Evolutionary conservation across 345 rosid species (phyloP).

Genomic region (Rhizophora apiculata): DNA sequence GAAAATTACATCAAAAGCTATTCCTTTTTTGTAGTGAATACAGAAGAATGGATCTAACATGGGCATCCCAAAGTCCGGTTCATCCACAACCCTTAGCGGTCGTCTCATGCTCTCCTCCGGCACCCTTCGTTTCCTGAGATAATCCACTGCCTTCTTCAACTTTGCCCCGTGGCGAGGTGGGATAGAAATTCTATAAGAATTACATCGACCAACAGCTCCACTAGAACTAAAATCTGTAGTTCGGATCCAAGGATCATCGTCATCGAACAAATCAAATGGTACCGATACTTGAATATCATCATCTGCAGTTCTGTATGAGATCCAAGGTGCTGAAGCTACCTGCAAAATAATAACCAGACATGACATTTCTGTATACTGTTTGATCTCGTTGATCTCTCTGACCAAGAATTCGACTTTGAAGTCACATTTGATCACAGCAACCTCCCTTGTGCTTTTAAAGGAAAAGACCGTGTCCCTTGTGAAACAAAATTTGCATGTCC

Average conservation of each 20-base stretch:
- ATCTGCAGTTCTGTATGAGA: conserved; percentile 84
- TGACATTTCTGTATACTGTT: conserved; percentile 37
- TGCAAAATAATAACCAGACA: conserved; percentile 52
- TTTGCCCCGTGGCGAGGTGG: conserved; percentile 62
- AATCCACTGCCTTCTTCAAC: conserved; percentile 45
- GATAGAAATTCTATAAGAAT: conserved; percentile 51
- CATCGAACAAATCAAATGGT: conserved; percentile 71
- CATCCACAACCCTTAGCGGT: conserved; percentile 44
- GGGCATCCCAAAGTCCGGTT: conserved; percentile 63
- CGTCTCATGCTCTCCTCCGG: conserved; percentile 29
- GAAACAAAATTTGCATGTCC: conserved; percentile 68
- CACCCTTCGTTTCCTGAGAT: conserved; percentile 54
- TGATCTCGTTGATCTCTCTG: conserved; percentile 57
- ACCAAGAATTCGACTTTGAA: conserved; percentile 78
- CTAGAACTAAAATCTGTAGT: conserved; percentile 75
- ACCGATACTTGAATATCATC: conserved; percentile 56
- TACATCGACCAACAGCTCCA: conserved; percentile 76
- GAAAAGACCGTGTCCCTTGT: conserved; percentile 58
- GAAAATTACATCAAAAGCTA: conserved; percentile 63
- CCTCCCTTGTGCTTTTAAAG: conserved; percentile 40
- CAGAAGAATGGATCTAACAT: conserved; percentile 53
- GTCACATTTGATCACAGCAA: conserved; percentile 71
- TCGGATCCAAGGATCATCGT: conserved; percentile 96
- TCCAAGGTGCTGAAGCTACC: conserved; percentile 66
- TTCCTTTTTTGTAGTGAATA: conserved; percentile 47